Evolutionary conservation across 306 rosid genomes (phyloP), one percentile per base, ranked within the genome.

Genomic region (Herpetospermum pedunculosum): DNA sequence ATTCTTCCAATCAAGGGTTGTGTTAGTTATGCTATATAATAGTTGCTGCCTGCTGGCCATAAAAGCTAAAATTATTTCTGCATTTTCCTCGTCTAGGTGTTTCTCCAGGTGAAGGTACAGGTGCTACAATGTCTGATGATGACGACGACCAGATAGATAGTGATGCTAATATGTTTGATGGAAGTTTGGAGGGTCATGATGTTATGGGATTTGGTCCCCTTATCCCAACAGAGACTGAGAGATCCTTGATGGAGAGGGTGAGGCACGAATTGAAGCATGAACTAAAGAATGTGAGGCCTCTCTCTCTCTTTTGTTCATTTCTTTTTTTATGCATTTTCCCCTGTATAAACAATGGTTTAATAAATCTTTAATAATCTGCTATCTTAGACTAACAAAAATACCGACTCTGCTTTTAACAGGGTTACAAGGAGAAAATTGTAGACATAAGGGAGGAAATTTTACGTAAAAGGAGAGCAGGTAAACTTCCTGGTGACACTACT

Each of bases 401-500:
- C 28, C 18, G 9, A 29, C 58, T 18, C 58, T 34, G 19, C 4
- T 52, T 52, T 72, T 25, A 41, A 28, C 85, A 92, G 98, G 97
- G 93, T 48, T 93, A 87, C 92, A 93, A 90, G 87, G 92, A 90
- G 74, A 93, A 90, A 81, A 93, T 90, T 28, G 96, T 93, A 14
- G 98, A 93, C 79, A 85, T 90, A 65, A 77, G 99, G 78, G 99
- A 95, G 85, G 99, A 95, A 73, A 95, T 95, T 76, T 78, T 95
- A 73, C 90, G 99, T 72, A 95, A 95, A 89, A 95, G 99, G 81
- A 86, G 99, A 83, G 99, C 99, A 2, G 99, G 99, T 72, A 95
- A 95, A 74, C 99, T 95, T 84, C 99, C 99, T 15, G 96, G 99
- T 23, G 96, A 89, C 86, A 95, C 99, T 0, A 95, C 99, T 69